phyloP scores from a whole-genome alignment of 306 rosid genomes.

The Lathyrus aphaca region DNA sequence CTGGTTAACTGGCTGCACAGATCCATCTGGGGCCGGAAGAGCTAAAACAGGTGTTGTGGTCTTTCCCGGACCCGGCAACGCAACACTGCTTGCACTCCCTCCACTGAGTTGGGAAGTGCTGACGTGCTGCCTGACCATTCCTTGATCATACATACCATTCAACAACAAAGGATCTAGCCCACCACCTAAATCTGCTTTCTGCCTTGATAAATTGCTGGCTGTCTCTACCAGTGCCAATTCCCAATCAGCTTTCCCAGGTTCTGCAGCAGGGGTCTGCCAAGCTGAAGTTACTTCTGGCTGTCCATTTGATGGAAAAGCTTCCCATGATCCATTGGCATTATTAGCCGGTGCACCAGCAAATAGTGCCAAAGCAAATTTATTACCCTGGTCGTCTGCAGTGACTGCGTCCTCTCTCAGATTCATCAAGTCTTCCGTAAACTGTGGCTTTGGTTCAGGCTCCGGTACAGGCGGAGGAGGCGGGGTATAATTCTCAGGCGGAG shows the following conservation, averaged over 20 bases:
- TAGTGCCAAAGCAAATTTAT: slow-evolving; percentile 81
- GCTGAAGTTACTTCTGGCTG: slow-evolving; percentile 90
- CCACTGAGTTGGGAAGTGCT: slow-evolving; percentile 82
- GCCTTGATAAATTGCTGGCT: slow-evolving; percentile 78
- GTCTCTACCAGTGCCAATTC: slow-evolving; percentile 96
- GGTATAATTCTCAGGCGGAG: slow-evolving; percentile 82
- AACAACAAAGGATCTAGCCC: slow-evolving; percentile 87
- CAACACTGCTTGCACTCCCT: slow-evolving; percentile 98
- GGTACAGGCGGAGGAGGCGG: slow-evolving; percentile 82
- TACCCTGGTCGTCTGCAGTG: slow-evolving; percentile 86
- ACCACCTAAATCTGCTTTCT: slow-evolving; percentile 78
- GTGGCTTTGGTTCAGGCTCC: slow-evolving; percentile 56
- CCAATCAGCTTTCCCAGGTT: slow-evolving; percentile 92
- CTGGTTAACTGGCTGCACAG: slow-evolving; percentile 81
- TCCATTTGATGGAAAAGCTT: slow-evolving; percentile 90
- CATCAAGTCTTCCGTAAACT: slow-evolving; percentile 65
- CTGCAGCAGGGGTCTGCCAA: slow-evolving; percentile 97
- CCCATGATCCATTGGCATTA: slow-evolving; percentile 87
- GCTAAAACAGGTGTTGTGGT: slow-evolving; percentile 79
- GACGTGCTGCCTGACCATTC: slow-evolving; percentile 88
- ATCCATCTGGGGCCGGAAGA: slow-evolving; percentile 97
- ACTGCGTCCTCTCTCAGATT: slow-evolving; percentile 78
- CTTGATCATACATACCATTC: slow-evolving; percentile 97
- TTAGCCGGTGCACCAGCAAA: slow-evolving; percentile 77
- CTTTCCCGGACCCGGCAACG: slow-evolving; percentile 79